Conservation (phyloP, 441 rosid genomes). For the Pelargonium fulgidum region DNA sequence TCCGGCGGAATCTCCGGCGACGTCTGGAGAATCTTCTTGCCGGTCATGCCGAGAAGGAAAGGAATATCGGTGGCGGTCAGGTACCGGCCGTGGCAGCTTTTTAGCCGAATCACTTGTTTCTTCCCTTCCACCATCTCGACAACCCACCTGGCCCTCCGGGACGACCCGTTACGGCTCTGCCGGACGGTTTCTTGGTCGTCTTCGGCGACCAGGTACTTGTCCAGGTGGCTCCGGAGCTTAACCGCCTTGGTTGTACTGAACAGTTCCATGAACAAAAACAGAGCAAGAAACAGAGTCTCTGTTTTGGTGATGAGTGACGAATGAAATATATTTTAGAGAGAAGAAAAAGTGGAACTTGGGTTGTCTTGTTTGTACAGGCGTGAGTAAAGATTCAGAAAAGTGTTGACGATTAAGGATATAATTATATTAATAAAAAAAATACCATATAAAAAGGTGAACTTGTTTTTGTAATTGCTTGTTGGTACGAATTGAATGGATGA, state of each 20-base stretch:
- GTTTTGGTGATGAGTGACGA: too few species aligned
- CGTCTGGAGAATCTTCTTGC: constrained; percentile 44
- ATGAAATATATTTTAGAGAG: too few species aligned
- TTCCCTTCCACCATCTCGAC: constrained; percentile 42
- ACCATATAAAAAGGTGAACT: too few species aligned
- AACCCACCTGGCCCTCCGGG: constrained; percentile 36
- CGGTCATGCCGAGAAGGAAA: constrained; percentile 61
- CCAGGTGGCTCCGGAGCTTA: background rate
- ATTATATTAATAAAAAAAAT: too few species aligned
- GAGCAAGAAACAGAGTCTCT: background rate
- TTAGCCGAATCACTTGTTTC: constrained; percentile 32
- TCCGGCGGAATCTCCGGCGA: constrained; percentile 27
- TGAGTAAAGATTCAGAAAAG: too few species aligned
- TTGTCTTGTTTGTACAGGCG: constrained; percentile 3
- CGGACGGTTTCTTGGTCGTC: constrained; percentile 23
- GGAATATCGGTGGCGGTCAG: constrained; percentile 44
- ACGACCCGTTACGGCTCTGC: constrained; percentile 43
- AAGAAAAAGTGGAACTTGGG: too few species aligned
- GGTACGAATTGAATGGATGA: too few species aligned
- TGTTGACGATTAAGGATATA: too few species aligned
- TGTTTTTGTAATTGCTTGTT: too few species aligned
- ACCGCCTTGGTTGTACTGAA: background rate
- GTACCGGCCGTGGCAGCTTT: constrained; percentile 42
- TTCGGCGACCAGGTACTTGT: background rate
- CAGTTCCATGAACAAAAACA: background rate